Evolutionary conservation across 179 eudicot species (phyloP).

Genomic region (Gypsophila paniculata): DNA sequence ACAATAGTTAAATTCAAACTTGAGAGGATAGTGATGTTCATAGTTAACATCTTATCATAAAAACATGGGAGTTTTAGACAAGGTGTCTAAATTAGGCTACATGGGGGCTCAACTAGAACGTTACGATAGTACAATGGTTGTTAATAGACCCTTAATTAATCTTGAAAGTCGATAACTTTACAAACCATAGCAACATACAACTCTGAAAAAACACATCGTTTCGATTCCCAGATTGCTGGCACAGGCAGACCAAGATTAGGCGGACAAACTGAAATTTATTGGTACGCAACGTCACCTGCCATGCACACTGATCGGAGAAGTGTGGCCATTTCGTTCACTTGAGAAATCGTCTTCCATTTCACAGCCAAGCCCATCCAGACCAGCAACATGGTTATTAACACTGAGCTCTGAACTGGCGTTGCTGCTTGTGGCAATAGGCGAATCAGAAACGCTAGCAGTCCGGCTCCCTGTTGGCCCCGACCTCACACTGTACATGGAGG

Average conservation of each 20-base stretch:
- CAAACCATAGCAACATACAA: conserved; percentile 27
- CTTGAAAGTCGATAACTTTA: conserved; percentile 29
- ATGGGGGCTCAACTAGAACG: conserved; percentile 13
- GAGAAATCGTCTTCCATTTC: conserved; percentile 63
- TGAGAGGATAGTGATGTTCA: conserved; percentile 4
- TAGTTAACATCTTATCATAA: conserved; percentile 22
- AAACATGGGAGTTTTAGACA: conserved; percentile 23
- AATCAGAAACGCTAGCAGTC: conserved; percentile 62
- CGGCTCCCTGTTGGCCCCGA: conserved; percentile 56
- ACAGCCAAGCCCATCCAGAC: conserved; percentile 45
- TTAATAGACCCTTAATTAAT: conserved; percentile 22
- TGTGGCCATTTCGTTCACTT: conserved; percentile 43
- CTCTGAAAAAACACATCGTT: conserved; percentile 21
- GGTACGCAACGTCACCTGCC: conserved; percentile 23
- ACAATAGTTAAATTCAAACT: no score
- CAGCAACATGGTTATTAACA: conserved; percentile 60
- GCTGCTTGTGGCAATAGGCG: conserved; percentile 80
- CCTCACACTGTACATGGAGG: conserved; percentile 97
- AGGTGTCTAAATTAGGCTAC: conserved; percentile 28
- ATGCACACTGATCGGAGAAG: conserved; percentile 25
- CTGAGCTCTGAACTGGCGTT: conserved; percentile 79
- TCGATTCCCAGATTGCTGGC: conserved; percentile 18
- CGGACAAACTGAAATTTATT: conserved; percentile 9
- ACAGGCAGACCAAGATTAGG: conserved; percentile 12
- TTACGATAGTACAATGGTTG: conserved; percentile 26